phyloP scores from a whole-genome alignment of 2,329 filamentous ascomycete species.

The Cytospora schulzeri region DNA sequence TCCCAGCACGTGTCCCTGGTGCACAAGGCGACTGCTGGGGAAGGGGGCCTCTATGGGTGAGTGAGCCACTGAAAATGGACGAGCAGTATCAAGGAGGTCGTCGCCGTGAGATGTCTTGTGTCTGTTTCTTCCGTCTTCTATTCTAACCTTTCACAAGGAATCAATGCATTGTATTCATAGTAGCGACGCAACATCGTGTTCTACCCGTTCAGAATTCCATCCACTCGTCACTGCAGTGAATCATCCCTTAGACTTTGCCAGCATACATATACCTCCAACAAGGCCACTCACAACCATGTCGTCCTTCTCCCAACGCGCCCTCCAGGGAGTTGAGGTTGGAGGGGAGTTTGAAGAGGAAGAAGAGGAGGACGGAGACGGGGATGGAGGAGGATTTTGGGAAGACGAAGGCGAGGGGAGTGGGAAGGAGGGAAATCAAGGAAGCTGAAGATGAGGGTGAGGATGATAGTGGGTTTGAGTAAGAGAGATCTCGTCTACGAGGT shows the following conservation, averaged over 20 bases:
- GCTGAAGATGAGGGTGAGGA: conserved; percentile 10
- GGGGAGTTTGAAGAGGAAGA: no score
- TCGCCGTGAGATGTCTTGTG: conserved; percentile 1
- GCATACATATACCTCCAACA: background rate
- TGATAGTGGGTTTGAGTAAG: background rate
- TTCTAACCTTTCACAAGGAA: background rate
- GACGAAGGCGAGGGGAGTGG: background rate
- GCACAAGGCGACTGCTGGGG: background rate
- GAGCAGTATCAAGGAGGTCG: background rate
- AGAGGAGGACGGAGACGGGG: conserved; percentile 31
- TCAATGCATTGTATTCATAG: background rate
- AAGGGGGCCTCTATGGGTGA: background rate
- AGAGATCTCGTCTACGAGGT: background rate
- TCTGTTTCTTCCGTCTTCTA: background rate
- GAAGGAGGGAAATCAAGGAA: background rate
- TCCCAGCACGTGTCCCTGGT: no score
- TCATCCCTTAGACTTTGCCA: no score
- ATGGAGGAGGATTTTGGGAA: conserved; percentile 17
- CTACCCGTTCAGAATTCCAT: conserved; percentile 7
- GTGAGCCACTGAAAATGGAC: background rate
- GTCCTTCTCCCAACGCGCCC: no score
- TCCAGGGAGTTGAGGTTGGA: no score
- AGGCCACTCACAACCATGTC: no score
- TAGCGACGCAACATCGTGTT: conserved; percentile 1
- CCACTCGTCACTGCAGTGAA: background rate